Evolutionary conservation across 768 basidiomycete species (phyloP), one percentile per base, ranked within the genome.

Genomic region (Russula sp.): DNA sequence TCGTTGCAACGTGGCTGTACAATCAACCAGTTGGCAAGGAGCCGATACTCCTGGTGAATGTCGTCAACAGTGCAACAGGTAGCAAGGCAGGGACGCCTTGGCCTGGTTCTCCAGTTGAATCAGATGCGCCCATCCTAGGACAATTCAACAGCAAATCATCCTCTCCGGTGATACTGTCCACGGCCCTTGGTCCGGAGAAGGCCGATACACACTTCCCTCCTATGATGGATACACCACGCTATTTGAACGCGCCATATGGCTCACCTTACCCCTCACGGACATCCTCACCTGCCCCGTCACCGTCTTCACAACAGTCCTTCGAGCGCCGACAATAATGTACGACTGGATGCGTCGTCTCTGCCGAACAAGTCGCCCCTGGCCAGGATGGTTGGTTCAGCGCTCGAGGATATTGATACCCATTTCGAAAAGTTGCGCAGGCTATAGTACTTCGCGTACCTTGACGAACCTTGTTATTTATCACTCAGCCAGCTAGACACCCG

Each of bases 1-100:
- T 98, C 29, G 79, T 79, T 22, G 88, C 94, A 14, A 99, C 96
- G 5, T 94, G 88, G 82, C 85, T 96, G 81, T 99, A 98, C 80
- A 98, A 98, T 74, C 86, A 88, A 67, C 87, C 87, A 58, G 56
- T 75, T 25, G 69, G 74, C 43, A 72, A 71, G 62, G 79, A 79
- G 59, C 63, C 75, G 5, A 68, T 70, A 48, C 64, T 74, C 35
- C 67, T 71, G 60, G 69, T 71, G 34, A 71, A 65, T 50, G 74
- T 73, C 36, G 70, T 73, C 46, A 63, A 62, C 35, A 56, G 39
- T 32, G 66, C 61, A 14, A 74, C 75, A 11, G 72, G 69, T n/a
- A 64, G 66, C 47, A 75, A 74, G 50, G 56, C 69, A 25, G 66
- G 71, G 39, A 70, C 70, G n/a, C 72, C 76, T 5, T 78, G 74